Percentiles rank a stretch among this genome's conserved stretches.
Conservation (phyloP, 208 protist genomes). For the Trichomonas vaginalis region DNA sequence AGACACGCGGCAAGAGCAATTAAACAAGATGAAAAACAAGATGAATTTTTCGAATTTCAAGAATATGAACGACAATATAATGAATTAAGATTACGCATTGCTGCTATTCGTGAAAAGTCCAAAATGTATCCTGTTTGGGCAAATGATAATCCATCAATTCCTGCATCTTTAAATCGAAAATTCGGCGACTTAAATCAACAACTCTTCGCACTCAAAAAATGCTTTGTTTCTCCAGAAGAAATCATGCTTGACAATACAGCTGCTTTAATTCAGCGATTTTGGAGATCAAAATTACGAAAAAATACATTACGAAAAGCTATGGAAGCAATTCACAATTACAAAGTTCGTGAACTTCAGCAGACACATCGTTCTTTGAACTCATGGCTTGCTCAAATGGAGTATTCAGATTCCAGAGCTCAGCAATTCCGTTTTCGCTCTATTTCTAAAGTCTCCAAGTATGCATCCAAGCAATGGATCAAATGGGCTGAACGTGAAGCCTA, state of each 20-base stretch:
- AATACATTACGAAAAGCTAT: too few species aligned
- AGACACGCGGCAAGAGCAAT: background rate
- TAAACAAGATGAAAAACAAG: background rate
- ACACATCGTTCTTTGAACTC: background rate
- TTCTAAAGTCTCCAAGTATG: background rate
- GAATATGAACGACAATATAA: background rate
- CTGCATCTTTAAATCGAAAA: background rate
- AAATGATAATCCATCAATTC: background rate
- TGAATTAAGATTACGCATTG: background rate
- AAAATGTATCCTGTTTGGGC: background rate
- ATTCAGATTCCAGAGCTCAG: background rate
- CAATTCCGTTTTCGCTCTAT: background rate
- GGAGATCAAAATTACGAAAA: background rate
- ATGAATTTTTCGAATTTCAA: background rate
- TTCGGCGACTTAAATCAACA: background rate
- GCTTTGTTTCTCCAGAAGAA: constrained; percentile 14
- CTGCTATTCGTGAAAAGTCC: background rate
- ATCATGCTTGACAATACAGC: constrained; percentile 13
- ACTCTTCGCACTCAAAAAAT: constrained; percentile 1
- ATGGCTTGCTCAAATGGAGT: constrained; percentile 12
- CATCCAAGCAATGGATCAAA: background rate
- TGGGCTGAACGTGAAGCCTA: background rate
- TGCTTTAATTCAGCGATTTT: background rate
- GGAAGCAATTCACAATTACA: background rate
- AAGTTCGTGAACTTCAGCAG: background rate